Percentiles rank a stretch among this genome's conserved stretches.
Evolutionary conservation across 140 eudicot genomes (phyloP).

Genomic region (Cichorium intybus): DNA sequence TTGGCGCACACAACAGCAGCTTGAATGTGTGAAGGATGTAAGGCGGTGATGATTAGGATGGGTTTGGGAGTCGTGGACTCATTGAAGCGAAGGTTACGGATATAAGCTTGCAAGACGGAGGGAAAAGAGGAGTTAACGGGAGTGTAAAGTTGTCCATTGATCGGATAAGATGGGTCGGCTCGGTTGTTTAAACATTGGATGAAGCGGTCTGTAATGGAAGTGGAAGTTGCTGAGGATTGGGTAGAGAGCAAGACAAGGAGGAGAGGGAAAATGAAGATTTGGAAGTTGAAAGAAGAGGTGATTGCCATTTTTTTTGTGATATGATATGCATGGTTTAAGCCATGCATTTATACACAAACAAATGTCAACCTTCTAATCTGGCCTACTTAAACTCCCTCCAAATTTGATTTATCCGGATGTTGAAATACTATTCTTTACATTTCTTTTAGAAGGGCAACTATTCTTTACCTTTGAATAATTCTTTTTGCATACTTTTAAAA

Average conservation of each 20-base stretch:
- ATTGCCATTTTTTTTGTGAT: background rate
- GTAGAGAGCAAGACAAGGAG: background rate
- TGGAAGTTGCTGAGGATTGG: background rate
- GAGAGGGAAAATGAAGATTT: background rate
- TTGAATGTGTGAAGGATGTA: slow-evolving; percentile 24
- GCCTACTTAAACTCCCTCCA: background rate
- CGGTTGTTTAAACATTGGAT: background rate
- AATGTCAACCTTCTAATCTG: background rate
- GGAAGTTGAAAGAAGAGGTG: background rate
- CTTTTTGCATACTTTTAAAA: background rate
- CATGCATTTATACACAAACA: background rate
- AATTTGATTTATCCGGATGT: background rate
- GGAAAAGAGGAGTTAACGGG: background rate
- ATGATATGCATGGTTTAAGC: background rate
- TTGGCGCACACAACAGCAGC: slow-evolving; percentile 30
- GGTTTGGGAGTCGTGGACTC: slow-evolving; percentile 30
- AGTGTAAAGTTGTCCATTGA: background rate
- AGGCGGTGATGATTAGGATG: slow-evolving; percentile 23
- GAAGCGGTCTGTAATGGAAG: background rate
- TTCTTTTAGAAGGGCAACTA: too few species aligned
- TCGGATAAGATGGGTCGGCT: background rate
- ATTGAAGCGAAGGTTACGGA: background rate
- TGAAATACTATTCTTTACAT: background rate
- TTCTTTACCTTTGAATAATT: background rate
- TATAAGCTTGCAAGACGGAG: background rate